Evolutionary conservation across 495 filamentous ascomycete species (phyloP).

Genomic region (Lepidopterella palustris): DNA sequence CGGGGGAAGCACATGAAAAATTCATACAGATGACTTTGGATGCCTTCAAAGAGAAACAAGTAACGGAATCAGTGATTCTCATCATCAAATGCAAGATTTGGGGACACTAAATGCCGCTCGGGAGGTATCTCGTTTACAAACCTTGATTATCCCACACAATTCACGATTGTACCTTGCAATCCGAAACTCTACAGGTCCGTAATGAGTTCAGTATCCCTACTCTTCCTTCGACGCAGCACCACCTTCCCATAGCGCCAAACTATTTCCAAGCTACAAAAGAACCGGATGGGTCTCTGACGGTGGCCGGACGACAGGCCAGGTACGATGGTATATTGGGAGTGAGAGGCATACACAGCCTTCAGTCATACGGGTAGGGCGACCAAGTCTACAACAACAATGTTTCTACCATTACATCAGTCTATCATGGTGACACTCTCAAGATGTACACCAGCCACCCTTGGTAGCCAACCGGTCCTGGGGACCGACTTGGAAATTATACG

Average conservation of each 20-base stretch:
- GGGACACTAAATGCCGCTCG: constrained; percentile 11
- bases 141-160: constrained; percentile 33
- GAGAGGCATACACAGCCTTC: constrained; percentile 40
- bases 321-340: constrained; percentile 43
- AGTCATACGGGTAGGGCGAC: constrained; percentile 37
- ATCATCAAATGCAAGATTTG: constrained; percentile 32
- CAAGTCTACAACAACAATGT: constrained; percentile 40
- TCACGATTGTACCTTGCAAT: constrained; percentile 28
- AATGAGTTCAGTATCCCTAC: constrained; percentile 30
- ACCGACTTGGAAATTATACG: constrained; percentile 41
- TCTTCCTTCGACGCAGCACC: constrained; percentile 36
- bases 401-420: constrained; percentile 40
- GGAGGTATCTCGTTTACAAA: constrained; percentile 35
- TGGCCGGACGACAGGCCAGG: constrained; percentile 36
- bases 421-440: constrained; percentile 34
- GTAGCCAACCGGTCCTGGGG: constrained; percentile 17
- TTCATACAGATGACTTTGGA: constrained; percentile 30
- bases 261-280: constrained; percentile 39
- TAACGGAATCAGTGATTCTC: constrained; percentile 34
- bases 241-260: constrained; percentile 41
- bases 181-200: constrained; percentile 37
- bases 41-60: constrained; percentile 33
- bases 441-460: constrained; percentile 39
- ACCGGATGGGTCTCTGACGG: constrained; percentile 29
- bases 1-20: constrained; percentile 25